A percentile compares a stretch with the other conserved stretches of the same genome.
These are phyloP conservation scores for Salinomyces thailandicus DNA, from an alignment of 2,329 filamentous ascomycete species.

Conservation along the genomic window DNA sequence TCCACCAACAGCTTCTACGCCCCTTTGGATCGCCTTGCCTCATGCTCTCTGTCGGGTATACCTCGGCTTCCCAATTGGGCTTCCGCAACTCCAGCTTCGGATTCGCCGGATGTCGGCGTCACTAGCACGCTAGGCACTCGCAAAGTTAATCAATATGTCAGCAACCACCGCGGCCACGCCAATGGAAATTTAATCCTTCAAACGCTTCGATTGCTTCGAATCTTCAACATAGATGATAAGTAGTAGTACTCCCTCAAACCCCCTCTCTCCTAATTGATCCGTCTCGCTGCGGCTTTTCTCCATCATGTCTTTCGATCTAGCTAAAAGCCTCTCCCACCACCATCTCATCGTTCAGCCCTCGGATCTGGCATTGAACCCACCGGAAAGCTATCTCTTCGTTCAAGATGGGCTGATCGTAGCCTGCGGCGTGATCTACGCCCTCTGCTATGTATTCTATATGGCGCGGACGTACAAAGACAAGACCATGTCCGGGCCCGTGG, in stretches of 20 bases:
- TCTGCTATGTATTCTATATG: conserved; percentile 34
- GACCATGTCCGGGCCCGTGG: conserved; percentile 23
- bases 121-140: neutral
- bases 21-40: no score
- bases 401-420: conserved; percentile 33
- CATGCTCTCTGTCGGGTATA: no score
- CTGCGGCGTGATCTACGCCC: conserved; percentile 31
- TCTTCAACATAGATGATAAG: no score
- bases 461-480: conserved; percentile 28
- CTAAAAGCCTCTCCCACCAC: conserved; percentile 24
- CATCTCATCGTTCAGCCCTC: conserved; percentile 44
- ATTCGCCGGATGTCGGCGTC: neutral
- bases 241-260: no score
- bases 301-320: conserved; percentile 24
- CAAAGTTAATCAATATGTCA: conserved; percentile 1
- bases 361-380: conserved; percentile 31
- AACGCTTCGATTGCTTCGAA: neutral
- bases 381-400: conserved; percentile 31
- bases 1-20: no score
- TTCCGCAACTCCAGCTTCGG: neutral
- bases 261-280: no score
- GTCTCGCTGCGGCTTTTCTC: no score
- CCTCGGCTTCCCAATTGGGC: neutral
- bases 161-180: neutral
- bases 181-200: no score